Percentiles rank a stretch among this genome's conserved stretches.
Evolutionary conservation across 257 asterid genomes (phyloP).

Genomic region (Paraleonurus japonicus): DNA sequence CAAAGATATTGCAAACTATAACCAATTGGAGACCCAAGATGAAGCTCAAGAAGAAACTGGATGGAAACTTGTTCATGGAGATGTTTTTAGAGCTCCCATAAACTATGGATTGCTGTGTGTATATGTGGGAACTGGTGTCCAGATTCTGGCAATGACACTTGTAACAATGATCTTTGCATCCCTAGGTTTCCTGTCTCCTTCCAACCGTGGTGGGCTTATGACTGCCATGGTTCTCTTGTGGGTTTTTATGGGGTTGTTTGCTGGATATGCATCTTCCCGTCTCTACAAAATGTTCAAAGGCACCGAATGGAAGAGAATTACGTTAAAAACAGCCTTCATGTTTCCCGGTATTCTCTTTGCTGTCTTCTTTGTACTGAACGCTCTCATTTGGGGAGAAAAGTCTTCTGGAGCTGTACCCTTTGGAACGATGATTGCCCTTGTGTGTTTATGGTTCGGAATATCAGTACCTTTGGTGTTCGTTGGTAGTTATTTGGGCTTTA

Average conservation of each 20-base stretch:
- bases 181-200: slow-evolving; percentile 85
- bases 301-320: slow-evolving; percentile 75
- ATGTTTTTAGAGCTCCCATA: slow-evolving; percentile 66
- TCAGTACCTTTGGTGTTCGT: slow-evolving; percentile 83
- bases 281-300: slow-evolving; percentile 81
- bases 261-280: slow-evolving; percentile 82
- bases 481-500: slow-evolving; percentile 84
- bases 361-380: slow-evolving; percentile 65
- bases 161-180: slow-evolving; percentile 85
- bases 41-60: slow-evolving; percentile 96
- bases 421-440: slow-evolving; percentile 82
- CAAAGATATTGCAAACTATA: slow-evolving; percentile 84
- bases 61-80: slow-evolving; percentile 92
- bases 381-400: slow-evolving; percentile 84
- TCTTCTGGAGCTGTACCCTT: slow-evolving; percentile 92
- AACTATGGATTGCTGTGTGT: slow-evolving; percentile 77
- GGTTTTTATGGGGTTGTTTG: slow-evolving; percentile 91
- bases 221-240: slow-evolving; percentile 91
- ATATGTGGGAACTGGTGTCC: slow-evolving; percentile 84
- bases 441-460: slow-evolving; percentile 85
- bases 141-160: slow-evolving; percentile 76
- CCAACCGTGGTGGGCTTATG: slow-evolving; percentile 89
- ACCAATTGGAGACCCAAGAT: slow-evolving; percentile 87
- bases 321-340: slow-evolving; percentile 85
- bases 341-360: slow-evolving; percentile 83